Conservation (phyloP, 2,329 filamentous ascomycete species). For the Sclerotiophoma versabilis region DNA sequence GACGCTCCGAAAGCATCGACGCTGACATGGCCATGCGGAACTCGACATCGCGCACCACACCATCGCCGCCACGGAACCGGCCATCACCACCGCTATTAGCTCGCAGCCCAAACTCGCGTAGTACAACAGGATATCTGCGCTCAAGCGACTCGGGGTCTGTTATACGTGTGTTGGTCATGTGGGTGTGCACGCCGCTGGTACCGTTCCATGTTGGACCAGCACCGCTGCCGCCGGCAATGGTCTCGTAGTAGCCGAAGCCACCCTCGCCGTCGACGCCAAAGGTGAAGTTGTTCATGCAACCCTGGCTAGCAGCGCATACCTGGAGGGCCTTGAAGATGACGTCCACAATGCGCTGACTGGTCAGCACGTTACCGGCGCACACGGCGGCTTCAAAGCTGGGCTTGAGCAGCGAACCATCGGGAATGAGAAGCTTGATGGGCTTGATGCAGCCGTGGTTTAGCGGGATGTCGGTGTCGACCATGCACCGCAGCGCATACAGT, state of each 20-base stretch:
- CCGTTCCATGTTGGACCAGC: slow-evolving; percentile 8
- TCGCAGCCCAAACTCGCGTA: slow-evolving; percentile 2
- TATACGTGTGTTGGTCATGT: slow-evolving; percentile 13
- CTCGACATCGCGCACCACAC: slow-evolving; percentile 10
- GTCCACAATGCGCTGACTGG: slow-evolving; percentile 4
- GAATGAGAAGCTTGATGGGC: slow-evolving; percentile 46
- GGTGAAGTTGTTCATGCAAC: slow-evolving; percentile 9
- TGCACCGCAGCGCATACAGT: slow-evolving; percentile 48
- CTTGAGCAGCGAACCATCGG: slow-evolving; percentile 42
- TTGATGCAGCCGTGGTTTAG: slow-evolving; percentile 52
- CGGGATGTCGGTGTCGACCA: slow-evolving; percentile 48
- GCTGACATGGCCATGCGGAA: slow-evolving; percentile 2
- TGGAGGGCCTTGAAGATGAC: slow-evolving; percentile 6
- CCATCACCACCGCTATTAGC: slow-evolving; percentile 3
- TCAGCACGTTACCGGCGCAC: slow-evolving; percentile 7
- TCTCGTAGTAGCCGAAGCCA: slow-evolving; percentile 10
- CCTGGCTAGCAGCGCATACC: slow-evolving; percentile 9
- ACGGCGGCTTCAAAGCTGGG: slow-evolving; percentile 22
- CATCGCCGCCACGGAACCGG: not conserved
- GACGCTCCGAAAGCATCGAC: slow-evolving; percentile 7
- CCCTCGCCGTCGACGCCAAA: slow-evolving; percentile 5
- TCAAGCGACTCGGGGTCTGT: slow-evolving; percentile 9
- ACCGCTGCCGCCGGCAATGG: slow-evolving; percentile 5
- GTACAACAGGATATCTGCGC: slow-evolving; percentile 2
- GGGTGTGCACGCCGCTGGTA: slow-evolving; percentile 9